These are phyloP conservation scores for Tolypocladium tundrense DNA, from an alignment of 2,329 filamentous ascomycete species.

Conservation along the genomic window DNA sequence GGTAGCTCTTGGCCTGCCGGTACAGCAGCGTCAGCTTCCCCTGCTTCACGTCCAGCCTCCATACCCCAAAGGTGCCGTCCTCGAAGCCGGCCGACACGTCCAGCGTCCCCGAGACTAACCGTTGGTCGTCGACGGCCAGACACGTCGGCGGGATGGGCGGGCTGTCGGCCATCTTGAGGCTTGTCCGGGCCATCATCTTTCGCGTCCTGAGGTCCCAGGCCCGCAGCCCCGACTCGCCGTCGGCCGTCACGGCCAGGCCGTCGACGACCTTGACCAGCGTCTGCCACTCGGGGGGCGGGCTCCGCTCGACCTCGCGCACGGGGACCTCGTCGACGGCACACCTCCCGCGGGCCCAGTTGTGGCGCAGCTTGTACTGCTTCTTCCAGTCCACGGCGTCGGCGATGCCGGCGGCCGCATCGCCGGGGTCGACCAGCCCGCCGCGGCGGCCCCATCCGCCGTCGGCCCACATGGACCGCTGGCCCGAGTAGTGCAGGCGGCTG, in stretches of 20 bases:
- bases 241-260: constrained; percentile 68
- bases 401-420: constrained; percentile 20
- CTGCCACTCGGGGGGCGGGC: constrained; percentile 23
- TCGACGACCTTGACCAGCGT: constrained; percentile 72
- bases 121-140: constrained; percentile 52
- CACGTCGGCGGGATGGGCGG: constrained; percentile 42
- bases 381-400: constrained; percentile 63
- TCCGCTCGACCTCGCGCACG: constrained; percentile 31
- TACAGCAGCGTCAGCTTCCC: constrained; percentile 40
- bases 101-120: constrained; percentile 31
- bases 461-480: constrained; percentile 32
- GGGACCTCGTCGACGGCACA: constrained; percentile 73
- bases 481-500: constrained; percentile 33
- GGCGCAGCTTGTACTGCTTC: constrained; percentile 72
- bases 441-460: constrained; percentile 28
- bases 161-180: constrained; percentile 17
- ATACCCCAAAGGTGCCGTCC: constrained; percentile 63
- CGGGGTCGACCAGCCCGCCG: constrained; percentile 40
- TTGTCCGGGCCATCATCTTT: constrained; percentile 42
- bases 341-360: constrained; percentile 82
- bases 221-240: constrained; percentile 57
- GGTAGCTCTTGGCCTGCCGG: constrained; percentile 49
- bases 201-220: constrained; percentile 67
- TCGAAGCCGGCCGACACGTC: constrained; percentile 60
- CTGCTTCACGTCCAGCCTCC: constrained; percentile 41